A percentile compares a stretch with the other conserved stretches of the same genome.
Conservation (phyloP, 108 stramenopile species). For the Cyclotella baltica region DNA sequence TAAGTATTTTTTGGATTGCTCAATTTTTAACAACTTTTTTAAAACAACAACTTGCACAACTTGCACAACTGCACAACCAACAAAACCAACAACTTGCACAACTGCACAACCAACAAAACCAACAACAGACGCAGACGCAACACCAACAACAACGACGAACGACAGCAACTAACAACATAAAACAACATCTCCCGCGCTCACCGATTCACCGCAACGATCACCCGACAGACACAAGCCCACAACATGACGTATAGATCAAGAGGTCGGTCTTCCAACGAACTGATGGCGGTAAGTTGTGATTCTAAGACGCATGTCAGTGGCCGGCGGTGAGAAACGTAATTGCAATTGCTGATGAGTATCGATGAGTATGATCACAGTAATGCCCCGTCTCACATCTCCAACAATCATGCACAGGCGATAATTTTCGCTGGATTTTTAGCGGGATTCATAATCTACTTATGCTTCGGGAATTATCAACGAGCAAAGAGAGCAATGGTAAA, state of each 20-base stretch:
- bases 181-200: background rate
- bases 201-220: background rate
- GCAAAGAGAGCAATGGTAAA: conserved; percentile 84
- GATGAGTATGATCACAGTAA: no score
- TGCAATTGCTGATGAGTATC: no score
- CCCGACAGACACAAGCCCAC: background rate
- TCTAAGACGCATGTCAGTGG: background rate
- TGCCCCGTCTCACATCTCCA: background rate
- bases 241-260: conserved; percentile 70
- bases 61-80: no score
- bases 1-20: no score
- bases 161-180: background rate
- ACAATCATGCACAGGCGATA: conserved; percentile 52
- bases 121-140: no score
- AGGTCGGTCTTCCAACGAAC: conserved; percentile 70
- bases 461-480: conserved; percentile 86
- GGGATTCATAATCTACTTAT: conserved; percentile 83
- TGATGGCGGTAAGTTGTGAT: conserved; percentile 62
- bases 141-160: background rate
- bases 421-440: conserved; percentile 71
- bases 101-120: no score
- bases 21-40: no score
- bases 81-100: no score
- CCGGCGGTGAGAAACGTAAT: no score
- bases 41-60: no score